Percentiles rank a stretch among this genome's conserved stretches.
These are phyloP conservation scores for Coemansia sp. DNA, from an alignment of 192 early-diverging fungal species.

Conservation along the genomic window DNA sequence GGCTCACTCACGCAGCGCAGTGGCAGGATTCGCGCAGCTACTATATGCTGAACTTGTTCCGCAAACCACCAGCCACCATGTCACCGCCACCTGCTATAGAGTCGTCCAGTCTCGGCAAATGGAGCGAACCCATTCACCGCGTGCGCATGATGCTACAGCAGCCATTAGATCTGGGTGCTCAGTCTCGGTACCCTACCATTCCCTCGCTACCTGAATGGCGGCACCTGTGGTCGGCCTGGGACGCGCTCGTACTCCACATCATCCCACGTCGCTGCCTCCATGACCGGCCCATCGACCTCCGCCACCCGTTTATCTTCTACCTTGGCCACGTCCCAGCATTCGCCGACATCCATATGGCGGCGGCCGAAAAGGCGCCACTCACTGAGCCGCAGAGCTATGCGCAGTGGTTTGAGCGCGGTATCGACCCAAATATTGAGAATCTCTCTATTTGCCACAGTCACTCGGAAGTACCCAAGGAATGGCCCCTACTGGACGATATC, in stretches of 20 bases:
- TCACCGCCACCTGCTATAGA: neutral
- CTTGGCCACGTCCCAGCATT: slow-evolving; percentile 82
- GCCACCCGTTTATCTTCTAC: slow-evolving; percentile 92
- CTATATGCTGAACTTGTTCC: slow-evolving; percentile 63
- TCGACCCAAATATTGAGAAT: slow-evolving; percentile 86
- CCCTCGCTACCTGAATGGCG: slow-evolving; percentile 76
- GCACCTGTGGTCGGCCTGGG: slow-evolving; percentile 83
- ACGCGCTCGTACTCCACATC: slow-evolving; percentile 67
- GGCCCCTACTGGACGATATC: slow-evolving; percentile 75
- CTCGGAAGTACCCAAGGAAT: slow-evolving; percentile 66
- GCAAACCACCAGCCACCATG: slow-evolving; percentile 53
- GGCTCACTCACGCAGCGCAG: slow-evolving; percentile 50
- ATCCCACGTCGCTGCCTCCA: slow-evolving; percentile 60
- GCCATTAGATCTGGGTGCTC: neutral
- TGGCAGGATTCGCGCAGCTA: slow-evolving; percentile 61
- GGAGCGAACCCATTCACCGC: slow-evolving; percentile 12
- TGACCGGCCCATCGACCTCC: slow-evolving; percentile 77
- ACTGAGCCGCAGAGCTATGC: slow-evolving; percentile 67
- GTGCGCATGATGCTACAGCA: neutral
- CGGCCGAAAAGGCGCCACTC: slow-evolving; percentile 47
- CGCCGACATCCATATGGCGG: slow-evolving; percentile 64
- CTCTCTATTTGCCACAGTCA: slow-evolving; percentile 76
- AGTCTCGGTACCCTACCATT: slow-evolving; percentile 33
- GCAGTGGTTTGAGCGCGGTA: slow-evolving; percentile 91
- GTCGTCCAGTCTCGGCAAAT: slow-evolving; percentile 19